These are phyloP conservation scores for Fusarium albidum DNA, from an alignment of 2,329 filamentous ascomycete genomes.

Conservation along the genomic window DNA sequence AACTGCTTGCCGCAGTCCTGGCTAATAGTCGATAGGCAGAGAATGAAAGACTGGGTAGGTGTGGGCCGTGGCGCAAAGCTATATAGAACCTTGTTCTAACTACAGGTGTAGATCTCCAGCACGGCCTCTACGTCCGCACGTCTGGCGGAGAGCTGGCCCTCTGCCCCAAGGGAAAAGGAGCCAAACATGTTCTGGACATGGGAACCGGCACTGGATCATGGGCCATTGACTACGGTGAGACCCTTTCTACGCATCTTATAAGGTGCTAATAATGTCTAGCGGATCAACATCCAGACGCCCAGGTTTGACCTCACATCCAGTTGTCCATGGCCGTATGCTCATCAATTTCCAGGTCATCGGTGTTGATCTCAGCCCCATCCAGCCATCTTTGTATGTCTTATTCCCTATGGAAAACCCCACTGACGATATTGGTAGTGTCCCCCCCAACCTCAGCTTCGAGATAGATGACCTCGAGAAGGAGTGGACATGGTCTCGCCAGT, in stretches of 20 bases:
- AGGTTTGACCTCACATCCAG: conserved; percentile 17
- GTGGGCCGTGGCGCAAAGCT: no score
- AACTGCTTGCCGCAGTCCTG: neutral
- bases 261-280: no score
- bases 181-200: conserved; percentile 41
- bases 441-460: conserved; percentile 56
- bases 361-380: conserved; percentile 47
- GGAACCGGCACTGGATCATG: conserved; percentile 46
- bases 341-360: conserved; percentile 34
- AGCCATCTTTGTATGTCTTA: conserved; percentile 41
- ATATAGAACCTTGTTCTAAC: neutral
- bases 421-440: conserved; percentile 39
- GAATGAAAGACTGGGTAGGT: conserved; percentile 7
- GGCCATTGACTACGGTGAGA: conserved; percentile 43
- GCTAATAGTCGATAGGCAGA: neutral
- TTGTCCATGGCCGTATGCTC: neutral
- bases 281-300: conserved; percentile 32
- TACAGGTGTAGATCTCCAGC: conserved; percentile 37
- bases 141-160: conserved; percentile 37
- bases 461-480: conserved; percentile 48
- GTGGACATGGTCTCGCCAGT: conserved; percentile 44
- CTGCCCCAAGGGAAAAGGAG: conserved; percentile 27
- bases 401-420: neutral
- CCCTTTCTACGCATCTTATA: no score
- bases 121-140: conserved; percentile 35